phyloP scores from a whole-genome alignment of 2,329 filamentous ascomycete genomes.

The Exophiala calicioides region DNA sequence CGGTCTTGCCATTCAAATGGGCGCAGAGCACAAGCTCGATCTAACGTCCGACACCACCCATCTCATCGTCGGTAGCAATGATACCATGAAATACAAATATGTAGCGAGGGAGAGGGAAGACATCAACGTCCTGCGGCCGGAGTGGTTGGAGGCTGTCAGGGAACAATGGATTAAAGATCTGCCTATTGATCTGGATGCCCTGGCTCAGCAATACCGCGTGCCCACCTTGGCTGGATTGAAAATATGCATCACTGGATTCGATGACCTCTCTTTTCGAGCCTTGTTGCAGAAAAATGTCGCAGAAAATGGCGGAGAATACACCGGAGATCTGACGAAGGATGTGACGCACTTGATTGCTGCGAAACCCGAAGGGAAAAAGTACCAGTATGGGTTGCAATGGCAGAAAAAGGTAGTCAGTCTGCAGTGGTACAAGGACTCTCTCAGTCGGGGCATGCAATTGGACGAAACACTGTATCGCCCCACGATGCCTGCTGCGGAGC shows the following conservation, averaged over 20 bases:
- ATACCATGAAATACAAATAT: constrained; percentile 93
- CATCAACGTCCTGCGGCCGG: constrained; percentile 76
- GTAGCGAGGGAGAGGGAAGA: constrained; percentile 87
- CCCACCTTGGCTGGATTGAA: constrained; percentile 54
- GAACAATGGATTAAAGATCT: constrained; percentile 77
- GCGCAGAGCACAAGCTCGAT: constrained; percentile 83
- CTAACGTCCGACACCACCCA: constrained; percentile 96
- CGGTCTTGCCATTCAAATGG: constrained; percentile 69
- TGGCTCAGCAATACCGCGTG: constrained; percentile 62
- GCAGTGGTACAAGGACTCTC: constrained; percentile 82
- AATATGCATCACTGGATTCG: constrained; percentile 70
- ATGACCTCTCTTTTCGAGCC: constrained; percentile 66
- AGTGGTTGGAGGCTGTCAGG: constrained; percentile 80
- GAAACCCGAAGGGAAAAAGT: constrained; percentile 82
- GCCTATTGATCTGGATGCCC: constrained; percentile 67
- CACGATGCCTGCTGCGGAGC: constrained; percentile 65
- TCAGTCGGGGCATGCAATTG: constrained; percentile 84
- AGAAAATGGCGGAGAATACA: constrained; percentile 77
- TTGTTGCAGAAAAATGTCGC: constrained; percentile 68
- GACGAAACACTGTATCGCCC: constrained; percentile 86
- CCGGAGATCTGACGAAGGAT: constrained; percentile 79
- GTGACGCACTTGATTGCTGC: constrained; percentile 87
- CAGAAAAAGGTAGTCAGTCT: constrained; percentile 74
- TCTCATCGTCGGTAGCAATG: constrained; percentile 82
- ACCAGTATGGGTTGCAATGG: constrained; percentile 83